phyloP scores from a whole-genome alignment of 208 protist genomes.

The Phytomonas sp. region DNA sequence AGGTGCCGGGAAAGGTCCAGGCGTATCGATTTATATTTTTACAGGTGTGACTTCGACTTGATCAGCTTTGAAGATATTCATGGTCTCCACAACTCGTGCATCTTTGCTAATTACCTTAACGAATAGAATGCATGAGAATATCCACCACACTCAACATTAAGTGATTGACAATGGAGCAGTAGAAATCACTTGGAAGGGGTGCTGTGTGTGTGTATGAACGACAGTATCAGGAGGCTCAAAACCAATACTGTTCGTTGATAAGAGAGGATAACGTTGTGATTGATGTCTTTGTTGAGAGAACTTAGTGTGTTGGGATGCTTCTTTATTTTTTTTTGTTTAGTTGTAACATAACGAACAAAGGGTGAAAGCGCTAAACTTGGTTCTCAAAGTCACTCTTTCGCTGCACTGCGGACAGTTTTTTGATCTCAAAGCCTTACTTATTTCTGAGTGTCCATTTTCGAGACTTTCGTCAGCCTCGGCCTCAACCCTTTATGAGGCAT shows the following conservation, averaged over 20 bases:
- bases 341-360: not conserved
- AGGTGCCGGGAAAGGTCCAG: not conserved
- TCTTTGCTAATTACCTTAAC: conserved; percentile 47
- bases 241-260: not conserved
- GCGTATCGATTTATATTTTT: conserved; percentile 22
- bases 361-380: not conserved
- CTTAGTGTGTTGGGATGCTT: not conserved
- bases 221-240: not conserved
- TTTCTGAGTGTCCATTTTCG: not conserved
- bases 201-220: not conserved
- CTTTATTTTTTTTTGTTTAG: not conserved
- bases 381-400: not conserved
- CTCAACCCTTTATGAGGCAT: not conserved
- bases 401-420: not conserved
- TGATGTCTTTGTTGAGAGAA: not conserved
- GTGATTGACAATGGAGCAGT: not conserved
- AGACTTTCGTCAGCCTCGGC: not conserved
- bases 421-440: not conserved
- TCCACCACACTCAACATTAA: not conserved
- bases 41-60: conserved; percentile 62
- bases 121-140: not conserved
- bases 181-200: not conserved
- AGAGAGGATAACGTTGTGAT: not conserved
- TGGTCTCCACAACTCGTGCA: conserved; percentile 14
- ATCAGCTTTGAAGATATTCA: conserved; percentile 44